Evolutionary conservation across 1,139 yeast genomes (phyloP).

Genomic region (Yamadazyma dushanensis): DNA sequence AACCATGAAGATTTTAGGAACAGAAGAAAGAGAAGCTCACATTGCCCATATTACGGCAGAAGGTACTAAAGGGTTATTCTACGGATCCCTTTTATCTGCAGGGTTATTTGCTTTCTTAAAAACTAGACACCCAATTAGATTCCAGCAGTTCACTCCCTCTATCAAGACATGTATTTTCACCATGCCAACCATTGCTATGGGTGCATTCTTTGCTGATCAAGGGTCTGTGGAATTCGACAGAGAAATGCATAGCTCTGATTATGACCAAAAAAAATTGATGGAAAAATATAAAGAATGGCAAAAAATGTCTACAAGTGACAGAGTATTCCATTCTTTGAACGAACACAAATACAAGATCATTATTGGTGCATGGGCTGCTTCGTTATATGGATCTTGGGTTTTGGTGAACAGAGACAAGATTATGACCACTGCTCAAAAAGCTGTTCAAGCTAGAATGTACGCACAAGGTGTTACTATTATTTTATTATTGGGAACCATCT

Average conservation of each 20-base stretch:
- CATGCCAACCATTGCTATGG: slow-evolving; percentile 42
- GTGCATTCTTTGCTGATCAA: slow-evolving; percentile 48
- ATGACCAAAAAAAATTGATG: slow-evolving; percentile 32
- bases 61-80: slow-evolving; percentile 42
- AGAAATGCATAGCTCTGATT: slow-evolving; percentile 36
- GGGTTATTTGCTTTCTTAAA: slow-evolving; percentile 37
- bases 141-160: slow-evolving; percentile 36
- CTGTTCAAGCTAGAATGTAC: slow-evolving; percentile 92
- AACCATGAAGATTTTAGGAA: slow-evolving; percentile 39
- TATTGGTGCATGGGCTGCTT: slow-evolving; percentile 81
- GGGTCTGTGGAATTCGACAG: slow-evolving; percentile 51
- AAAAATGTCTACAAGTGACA: slow-evolving; percentile 42
- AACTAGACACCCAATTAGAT: slow-evolving; percentile 34
- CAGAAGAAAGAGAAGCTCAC: slow-evolving; percentile 47
- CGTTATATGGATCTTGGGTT: slow-evolving; percentile 82
- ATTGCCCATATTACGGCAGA: slow-evolving; percentile 35
- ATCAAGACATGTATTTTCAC: slow-evolving; percentile 40
- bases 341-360: slow-evolving; percentile 75
- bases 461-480: slow-evolving; percentile 81
- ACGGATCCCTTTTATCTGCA: slow-evolving; percentile 35
- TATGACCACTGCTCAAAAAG: slow-evolving; percentile 79
- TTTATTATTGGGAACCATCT: slow-evolving; percentile 62
- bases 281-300: slow-evolving; percentile 56
- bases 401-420: slow-evolving; percentile 72
- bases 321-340: slow-evolving; percentile 44